phyloP scores from a whole-genome alignment of 164 flowering plant genomes.

The Berberis thunbergii region DNA sequence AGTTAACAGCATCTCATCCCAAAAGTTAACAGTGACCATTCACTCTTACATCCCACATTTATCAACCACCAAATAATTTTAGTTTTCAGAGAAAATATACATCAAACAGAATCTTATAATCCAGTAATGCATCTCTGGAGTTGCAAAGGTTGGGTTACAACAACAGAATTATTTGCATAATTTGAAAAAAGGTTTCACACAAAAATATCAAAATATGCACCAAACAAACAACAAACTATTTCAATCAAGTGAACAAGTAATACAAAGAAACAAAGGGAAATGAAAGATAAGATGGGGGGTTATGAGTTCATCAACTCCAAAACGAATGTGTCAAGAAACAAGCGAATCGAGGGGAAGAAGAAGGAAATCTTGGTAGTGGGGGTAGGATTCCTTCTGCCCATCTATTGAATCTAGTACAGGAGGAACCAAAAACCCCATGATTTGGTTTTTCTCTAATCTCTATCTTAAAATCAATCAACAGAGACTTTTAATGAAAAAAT shows the following conservation, averaged over 20 bases:
- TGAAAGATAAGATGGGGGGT: neutral
- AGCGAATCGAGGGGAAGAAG: conserved; percentile 61
- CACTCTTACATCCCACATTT: too few relatives aligned
- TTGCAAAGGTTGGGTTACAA: neutral
- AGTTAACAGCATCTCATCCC: too few relatives aligned
- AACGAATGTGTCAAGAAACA: conserved; percentile 70
- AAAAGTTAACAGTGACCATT: too few relatives aligned
- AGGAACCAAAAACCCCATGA: conserved; percentile 5
- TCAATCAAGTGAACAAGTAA: neutral
- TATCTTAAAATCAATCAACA: too few relatives aligned
- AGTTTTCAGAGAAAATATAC: too few relatives aligned
- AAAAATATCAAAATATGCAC: too few relatives aligned
- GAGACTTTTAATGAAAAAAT: too few relatives aligned
- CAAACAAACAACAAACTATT: neutral
- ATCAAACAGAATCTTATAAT: too few relatives aligned
- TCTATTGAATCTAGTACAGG: conserved; percentile 22
- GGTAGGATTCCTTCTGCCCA: conserved; percentile 70
- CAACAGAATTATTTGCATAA: neutral
- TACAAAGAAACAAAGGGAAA: neutral
- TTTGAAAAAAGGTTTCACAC: neutral
- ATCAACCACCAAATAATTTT: too few relatives aligned
- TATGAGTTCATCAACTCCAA: conserved; percentile 44
- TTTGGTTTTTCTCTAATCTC: neutral
- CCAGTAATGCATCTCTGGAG: neutral
- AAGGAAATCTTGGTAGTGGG: conserved; percentile 50